Base-by-base conservation (phyloP, 495 filamentous ascomycete genomes). In the Hypoxylon fuscum region DNA sequence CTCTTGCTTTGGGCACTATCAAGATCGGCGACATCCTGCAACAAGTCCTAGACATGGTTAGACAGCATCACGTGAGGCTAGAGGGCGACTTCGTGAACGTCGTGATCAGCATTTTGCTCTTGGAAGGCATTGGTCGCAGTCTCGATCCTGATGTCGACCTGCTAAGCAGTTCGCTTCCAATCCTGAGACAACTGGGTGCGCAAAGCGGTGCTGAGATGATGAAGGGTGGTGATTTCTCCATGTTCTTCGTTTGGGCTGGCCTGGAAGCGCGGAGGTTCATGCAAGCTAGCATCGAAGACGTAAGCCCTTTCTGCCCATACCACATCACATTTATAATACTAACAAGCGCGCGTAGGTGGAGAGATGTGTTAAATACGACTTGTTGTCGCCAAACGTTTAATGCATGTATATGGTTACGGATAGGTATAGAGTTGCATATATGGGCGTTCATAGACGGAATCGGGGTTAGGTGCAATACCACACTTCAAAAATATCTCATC, bases 31-130 rank as follows among this genome's bases (percentile, higher is more conserved):
- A 99, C 67, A 89, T 99, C 21, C 74, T 99, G 11, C 91, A 91
- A 62, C 84, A 96, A 56, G 94, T 98, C 6, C 77, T 99, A 21
- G 79, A 79, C 35, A 98, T 99, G 93, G 96, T 99, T 40, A 86
- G 96, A 23, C 78, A 79, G 12, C 94, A 99, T 70, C 96, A 99
- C 68, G 96, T 99, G 1, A 84, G 96, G 7, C 84, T 99, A 27
- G 96, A 98, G 69, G 96, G 96, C 1, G 96, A 99, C 70, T 99
- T 97, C 73, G 94, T 98, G 51, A 99, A 99, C 68, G 95, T 99
- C 2, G 94, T 99, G 14, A 90, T 99, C 50, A 94, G 90, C 27
- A 97, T 97, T 44, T 79, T 99, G 32, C 80, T 99, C 1, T 80
- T 99, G 1, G 96, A 99, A 70, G 96, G 96, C 0, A 98, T 99